Evolutionary conservation across 2,329 filamentous ascomycete genomes (phyloP).

Genomic region (Grosmannia penicillata): DNA sequence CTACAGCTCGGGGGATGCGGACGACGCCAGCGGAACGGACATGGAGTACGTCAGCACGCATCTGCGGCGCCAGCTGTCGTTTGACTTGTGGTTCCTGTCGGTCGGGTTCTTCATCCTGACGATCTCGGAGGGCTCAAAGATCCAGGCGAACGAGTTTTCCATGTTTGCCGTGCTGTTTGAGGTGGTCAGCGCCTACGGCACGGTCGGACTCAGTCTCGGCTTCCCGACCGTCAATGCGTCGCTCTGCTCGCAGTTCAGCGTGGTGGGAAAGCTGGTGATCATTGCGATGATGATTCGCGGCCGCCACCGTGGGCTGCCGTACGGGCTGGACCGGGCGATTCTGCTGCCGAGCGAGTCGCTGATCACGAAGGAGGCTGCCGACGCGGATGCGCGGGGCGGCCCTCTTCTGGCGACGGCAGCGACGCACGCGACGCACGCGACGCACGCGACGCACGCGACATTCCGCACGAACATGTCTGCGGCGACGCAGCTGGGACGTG

Average conservation of each 20-base stretch:
- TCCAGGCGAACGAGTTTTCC: constrained; percentile 49
- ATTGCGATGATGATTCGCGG: constrained; percentile 57
- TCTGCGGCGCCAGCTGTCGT: constrained; percentile 83
- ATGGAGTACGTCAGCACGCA: constrained; percentile 83
- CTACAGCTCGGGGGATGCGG: constrained; percentile 36
- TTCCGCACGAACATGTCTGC: no score
- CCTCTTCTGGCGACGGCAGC: constrained; percentile 14
- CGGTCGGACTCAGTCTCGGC: constrained; percentile 80
- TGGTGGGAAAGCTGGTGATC: constrained; percentile 55
- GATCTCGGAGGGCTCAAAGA: constrained; percentile 65
- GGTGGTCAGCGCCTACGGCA: constrained; percentile 82
- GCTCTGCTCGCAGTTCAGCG: constrained; percentile 68
- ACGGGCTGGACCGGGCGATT: constrained; percentile 48
- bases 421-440: constrained; percentile 10
- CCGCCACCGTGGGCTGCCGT: constrained; percentile 52
- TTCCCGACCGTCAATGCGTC: constrained; percentile 63
- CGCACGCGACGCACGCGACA: constrained; percentile 16
- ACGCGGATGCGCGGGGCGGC: constrained; percentile 1
- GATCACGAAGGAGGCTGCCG: constrained; percentile 34
- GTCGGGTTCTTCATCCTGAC: constrained; percentile 83
- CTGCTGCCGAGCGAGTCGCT: constrained; percentile 42
- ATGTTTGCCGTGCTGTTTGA: constrained; percentile 67
- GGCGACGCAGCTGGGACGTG: constrained; percentile 18
- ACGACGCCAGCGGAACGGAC: constrained; percentile 37
- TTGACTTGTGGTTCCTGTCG: constrained; percentile 96